Percentiles rank a stretch among this genome's conserved stretches.
phyloP scores from a whole-genome alignment of 2,329 filamentous ascomycete genomes.

The Penicillium sp. region DNA sequence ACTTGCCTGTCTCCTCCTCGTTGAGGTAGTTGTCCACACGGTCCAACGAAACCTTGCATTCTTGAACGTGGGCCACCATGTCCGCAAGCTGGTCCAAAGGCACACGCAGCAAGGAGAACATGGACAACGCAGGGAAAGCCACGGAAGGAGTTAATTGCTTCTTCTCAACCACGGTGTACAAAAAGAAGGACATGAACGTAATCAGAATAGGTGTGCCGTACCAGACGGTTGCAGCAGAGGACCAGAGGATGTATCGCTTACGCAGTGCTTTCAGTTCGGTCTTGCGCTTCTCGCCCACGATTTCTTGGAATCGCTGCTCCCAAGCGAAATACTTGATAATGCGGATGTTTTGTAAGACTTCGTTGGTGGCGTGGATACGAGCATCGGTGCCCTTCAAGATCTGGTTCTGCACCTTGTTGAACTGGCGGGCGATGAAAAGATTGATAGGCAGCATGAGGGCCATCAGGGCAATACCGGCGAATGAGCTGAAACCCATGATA shows the following conservation, averaged over 20 bases:
- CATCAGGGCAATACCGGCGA: constrained; percentile 92
- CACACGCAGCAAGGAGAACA: constrained; percentile 90
- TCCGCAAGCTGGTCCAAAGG: constrained; percentile 94
- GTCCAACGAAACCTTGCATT: constrained; percentile 93
- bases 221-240: constrained; percentile 87
- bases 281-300: constrained; percentile 83
- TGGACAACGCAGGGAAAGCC: constrained; percentile 91
- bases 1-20: constrained; percentile 96
- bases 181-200: constrained; percentile 91
- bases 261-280: constrained; percentile 75
- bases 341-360: constrained; percentile 92
- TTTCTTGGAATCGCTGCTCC: constrained; percentile 83
- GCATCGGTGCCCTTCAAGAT: constrained; percentile 94
- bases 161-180: constrained; percentile 85
- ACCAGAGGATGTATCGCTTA: constrained; percentile 85
- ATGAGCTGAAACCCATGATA: constrained; percentile 87
- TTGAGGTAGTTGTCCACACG: constrained; percentile 91
- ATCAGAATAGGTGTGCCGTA: constrained; percentile 93
- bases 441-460: constrained; percentile 83
- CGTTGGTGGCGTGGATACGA: constrained; percentile 92
- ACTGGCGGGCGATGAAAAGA: constrained; percentile 79
- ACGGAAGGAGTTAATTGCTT: constrained; percentile 88
- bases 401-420: constrained; percentile 79
- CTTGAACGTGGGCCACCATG: constrained; percentile 97
- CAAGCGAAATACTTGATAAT: constrained; percentile 99